These are phyloP conservation scores for Sechiopsis laciniata DNA, from an alignment of 306 rosid genomes.

Conservation along the genomic window DNA sequence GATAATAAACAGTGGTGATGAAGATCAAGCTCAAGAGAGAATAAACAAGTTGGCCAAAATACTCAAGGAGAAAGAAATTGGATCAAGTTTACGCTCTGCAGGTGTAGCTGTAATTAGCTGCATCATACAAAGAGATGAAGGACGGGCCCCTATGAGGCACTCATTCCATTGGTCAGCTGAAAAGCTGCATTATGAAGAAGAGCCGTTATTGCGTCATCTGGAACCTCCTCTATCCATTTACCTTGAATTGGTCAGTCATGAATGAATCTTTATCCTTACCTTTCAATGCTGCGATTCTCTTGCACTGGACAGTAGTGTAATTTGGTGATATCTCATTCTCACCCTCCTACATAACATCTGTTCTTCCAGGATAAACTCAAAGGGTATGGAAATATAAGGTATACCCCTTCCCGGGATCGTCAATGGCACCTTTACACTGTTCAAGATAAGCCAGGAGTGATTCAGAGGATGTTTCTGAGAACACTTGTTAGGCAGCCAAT, in stretches of 20 bases:
- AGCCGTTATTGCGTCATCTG: conserved; percentile 87
- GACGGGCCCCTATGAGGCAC: conserved; percentile 99
- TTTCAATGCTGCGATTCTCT: not conserved
- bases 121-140: conserved; percentile 97
- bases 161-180: conserved; percentile 91
- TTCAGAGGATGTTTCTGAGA: conserved; percentile 89
- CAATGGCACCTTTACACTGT: conserved; percentile 95
- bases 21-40: conserved; percentile 98
- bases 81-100: conserved; percentile 52
- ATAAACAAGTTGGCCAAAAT: conserved; percentile 80
- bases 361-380: conserved; percentile 58
- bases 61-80: conserved; percentile 74
- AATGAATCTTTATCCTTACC: not conserved
- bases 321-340: not conserved
- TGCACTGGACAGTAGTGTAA: not conserved
- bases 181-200: conserved; percentile 68
- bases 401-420: conserved; percentile 92
- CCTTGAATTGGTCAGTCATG: conserved; percentile 84
- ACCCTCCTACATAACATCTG: not conserved
- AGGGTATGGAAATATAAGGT: conserved; percentile 36
- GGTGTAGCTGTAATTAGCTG: conserved; percentile 93
- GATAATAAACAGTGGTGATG: conserved; percentile 79
- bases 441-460: conserved; percentile 61
- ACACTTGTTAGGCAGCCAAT: conserved; percentile 91
- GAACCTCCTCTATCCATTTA: conserved; percentile 97